Percentiles rank a stretch among this genome's conserved stretches.
Evolutionary conservation across 331 rosid genomes (phyloP).

Genomic region (Acacia concinna): DNA sequence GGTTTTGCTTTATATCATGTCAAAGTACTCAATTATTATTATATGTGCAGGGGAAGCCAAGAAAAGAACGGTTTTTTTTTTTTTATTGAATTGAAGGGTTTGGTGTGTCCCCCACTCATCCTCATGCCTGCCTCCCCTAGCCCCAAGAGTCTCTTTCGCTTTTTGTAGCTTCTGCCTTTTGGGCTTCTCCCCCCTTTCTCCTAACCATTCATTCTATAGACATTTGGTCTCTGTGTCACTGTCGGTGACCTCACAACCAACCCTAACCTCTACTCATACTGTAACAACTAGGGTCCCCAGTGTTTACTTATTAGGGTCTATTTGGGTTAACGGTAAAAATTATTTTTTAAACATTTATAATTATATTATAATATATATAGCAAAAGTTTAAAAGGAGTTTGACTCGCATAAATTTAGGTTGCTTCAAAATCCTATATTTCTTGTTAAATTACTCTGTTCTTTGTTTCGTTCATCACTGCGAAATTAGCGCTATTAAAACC

Average conservation of each 20-base stretch:
- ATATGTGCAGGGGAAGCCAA: constrained; percentile 18
- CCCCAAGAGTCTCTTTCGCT: constrained; percentile 61
- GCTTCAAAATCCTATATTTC: not conserved
- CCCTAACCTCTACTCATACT: constrained; percentile 53
- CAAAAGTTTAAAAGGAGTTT: too few species aligned
- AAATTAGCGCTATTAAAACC: not conserved
- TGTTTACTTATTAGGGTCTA: not conserved
- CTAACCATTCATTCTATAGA: constrained; percentile 45
- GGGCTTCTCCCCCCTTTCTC: constrained; percentile 7
- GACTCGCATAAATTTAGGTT: too few species aligned
- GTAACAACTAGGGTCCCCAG: constrained; percentile 9
- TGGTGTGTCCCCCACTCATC: constrained; percentile 77
- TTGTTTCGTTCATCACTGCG: not conserved
- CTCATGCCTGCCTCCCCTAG: constrained; percentile 77
- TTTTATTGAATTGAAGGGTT: constrained; percentile 35
- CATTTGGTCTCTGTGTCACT: constrained; percentile 43
- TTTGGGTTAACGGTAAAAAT: too few species aligned
- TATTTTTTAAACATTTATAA: too few species aligned
- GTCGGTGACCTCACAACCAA: constrained; percentile 48
- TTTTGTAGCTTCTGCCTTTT: not conserved
- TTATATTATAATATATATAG: too few species aligned
- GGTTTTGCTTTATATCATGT: not conserved
- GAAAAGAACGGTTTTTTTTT: too few species aligned
- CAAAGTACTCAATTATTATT: constrained; percentile 37
- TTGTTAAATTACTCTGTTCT: not conserved